Evolutionary conservation across 352 stramenopile genomes (phyloP).

Genomic region (Phytophthora vignae): DNA sequence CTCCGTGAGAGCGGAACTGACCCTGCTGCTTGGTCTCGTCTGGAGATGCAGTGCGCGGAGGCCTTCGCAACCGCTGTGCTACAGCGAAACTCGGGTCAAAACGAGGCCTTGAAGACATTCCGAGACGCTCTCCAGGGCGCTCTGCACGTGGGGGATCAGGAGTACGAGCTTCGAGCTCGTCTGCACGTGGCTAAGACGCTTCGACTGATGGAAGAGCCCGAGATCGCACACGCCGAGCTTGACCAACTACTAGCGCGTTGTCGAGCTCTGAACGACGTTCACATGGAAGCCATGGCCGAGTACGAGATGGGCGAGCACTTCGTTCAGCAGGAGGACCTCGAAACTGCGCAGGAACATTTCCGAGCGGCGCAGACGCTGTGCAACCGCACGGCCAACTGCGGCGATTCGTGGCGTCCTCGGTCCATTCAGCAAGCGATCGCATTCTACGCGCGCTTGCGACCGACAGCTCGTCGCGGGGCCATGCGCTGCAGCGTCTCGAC

Average conservation of each 20-base stretch:
- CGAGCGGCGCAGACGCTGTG: conserved; percentile 47
- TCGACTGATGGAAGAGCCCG: conserved; percentile 44
- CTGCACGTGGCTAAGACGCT: conserved; percentile 50
- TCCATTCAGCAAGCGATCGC: conserved; percentile 63
- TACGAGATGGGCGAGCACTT: conserved; percentile 62
- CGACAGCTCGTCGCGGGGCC: conserved; percentile 37
- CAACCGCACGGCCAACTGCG: conserved; percentile 54
- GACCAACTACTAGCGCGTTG: conserved; percentile 47
- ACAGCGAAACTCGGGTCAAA: conserved; percentile 40
- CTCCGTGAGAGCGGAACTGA: conserved; percentile 22
- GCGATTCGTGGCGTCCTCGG: conserved; percentile 39
- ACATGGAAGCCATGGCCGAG: conserved; percentile 57
- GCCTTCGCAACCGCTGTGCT: conserved; percentile 46
- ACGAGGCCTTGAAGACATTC: conserved; percentile 55
- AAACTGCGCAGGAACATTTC: conserved; percentile 52
- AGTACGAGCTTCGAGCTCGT: conserved; percentile 56
- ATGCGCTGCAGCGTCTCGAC: conserved; percentile 39
- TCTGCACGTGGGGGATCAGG: conserved; percentile 38
- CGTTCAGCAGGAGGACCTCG: conserved; percentile 44
- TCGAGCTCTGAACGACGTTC: conserved; percentile 40
- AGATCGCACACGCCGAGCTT: conserved; percentile 53
- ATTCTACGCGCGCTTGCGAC: conserved; percentile 57
- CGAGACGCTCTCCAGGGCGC: conserved; percentile 55
- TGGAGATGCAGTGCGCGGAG: conserved; percentile 62
- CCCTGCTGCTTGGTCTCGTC: conserved; percentile 17